phyloP scores from a whole-genome alignment of 2,329 filamentous ascomycete genomes.

The Epichloe brachyelytri region DNA sequence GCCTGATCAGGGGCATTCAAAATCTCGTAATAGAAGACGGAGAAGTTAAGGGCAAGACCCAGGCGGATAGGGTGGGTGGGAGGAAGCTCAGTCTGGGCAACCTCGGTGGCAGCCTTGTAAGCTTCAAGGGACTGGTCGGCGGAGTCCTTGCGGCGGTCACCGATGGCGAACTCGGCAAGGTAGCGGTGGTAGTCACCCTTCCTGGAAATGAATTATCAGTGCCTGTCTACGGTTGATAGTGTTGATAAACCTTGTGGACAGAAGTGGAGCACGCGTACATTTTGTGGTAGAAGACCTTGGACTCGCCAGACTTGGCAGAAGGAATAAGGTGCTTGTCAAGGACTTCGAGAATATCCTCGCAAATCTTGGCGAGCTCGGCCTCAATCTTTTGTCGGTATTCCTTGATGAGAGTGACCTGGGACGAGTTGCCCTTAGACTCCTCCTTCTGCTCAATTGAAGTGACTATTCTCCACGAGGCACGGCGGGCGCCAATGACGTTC shows the following conservation, averaged over 20 bases:
- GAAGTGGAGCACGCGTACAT: slow-evolving; percentile 43
- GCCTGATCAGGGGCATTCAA: slow-evolving; percentile 96
- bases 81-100: slow-evolving; percentile 93
- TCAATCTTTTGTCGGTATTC: slow-evolving; percentile 99
- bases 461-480: slow-evolving; percentile 96
- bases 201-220: slow-evolving; percentile 37
- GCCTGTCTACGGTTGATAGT: neutral
- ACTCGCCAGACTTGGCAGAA: slow-evolving; percentile 88
- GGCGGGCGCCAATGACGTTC: slow-evolving; percentile 94
- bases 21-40: slow-evolving; percentile 99
- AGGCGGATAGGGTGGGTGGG: slow-evolving; percentile 97
- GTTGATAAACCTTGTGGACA: neutral
- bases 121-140: slow-evolving; percentile 92
- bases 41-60: slow-evolving; percentile 96
- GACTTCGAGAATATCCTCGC: slow-evolving; percentile 91
- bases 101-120: slow-evolving; percentile 93
- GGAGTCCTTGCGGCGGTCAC: slow-evolving; percentile 88
- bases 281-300: slow-evolving; percentile 99
- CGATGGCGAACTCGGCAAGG: slow-evolving; percentile 89
- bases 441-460: slow-evolving; percentile 99
- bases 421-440: slow-evolving; percentile 94
- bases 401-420: slow-evolving; percentile 84
- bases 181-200: slow-evolving; percentile 99
- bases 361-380: slow-evolving; percentile 91
- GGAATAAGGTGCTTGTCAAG: slow-evolving; percentile 90